Evolutionary conservation across 148 eudicot genomes (phyloP), one percentile per base, ranked within the genome.

Genomic region (Vaccinium vitisidaea): DNA sequence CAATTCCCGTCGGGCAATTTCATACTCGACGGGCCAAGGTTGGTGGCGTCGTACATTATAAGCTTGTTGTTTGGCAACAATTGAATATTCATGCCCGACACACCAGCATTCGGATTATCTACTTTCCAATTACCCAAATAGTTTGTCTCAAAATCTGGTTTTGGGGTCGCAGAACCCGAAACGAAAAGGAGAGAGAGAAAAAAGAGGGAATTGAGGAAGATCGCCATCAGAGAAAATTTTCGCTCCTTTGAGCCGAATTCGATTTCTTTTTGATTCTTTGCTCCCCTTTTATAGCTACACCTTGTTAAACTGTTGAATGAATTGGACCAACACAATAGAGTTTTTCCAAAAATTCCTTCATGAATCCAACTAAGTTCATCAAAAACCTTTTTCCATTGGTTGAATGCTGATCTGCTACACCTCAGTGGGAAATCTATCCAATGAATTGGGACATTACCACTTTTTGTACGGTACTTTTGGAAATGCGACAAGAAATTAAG

Each of bases 41-140:
- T 85, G 1, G 92, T 84, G 0, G 99, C 86, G 70, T 96, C 99
- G 46, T 83, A 95, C 94, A 93, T 89, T 4, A 91, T 84, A 21
- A 84, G 88, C 85, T 90, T 96, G 71, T 90, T 88, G 73, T 88
- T 92, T 5, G 98, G 99, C 90, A 96, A 85, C 67, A 95, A 59
- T 32, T 96, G 99, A 11, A 94, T 1, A 21, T 96, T 98, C 98
- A 94, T 96, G 75, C 93, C 91, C 0, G 97, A 87, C 0, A 96
- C 98, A 0, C 98, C 97, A 0, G 92, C 83, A 79, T 89, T 87
- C 27, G 16, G 23, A 3, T 67, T 73, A 36, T 87, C 87, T 0
- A 93, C 0, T 25, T 88, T 84, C 95, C 98, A 94, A 10, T 46
- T 9, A 0, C 99, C 99, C 15, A 49, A 14, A 50, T 16, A 84